Conservation (phyloP, 805 yeast genomes). For the Yarrowia yakushimensis region DNA sequence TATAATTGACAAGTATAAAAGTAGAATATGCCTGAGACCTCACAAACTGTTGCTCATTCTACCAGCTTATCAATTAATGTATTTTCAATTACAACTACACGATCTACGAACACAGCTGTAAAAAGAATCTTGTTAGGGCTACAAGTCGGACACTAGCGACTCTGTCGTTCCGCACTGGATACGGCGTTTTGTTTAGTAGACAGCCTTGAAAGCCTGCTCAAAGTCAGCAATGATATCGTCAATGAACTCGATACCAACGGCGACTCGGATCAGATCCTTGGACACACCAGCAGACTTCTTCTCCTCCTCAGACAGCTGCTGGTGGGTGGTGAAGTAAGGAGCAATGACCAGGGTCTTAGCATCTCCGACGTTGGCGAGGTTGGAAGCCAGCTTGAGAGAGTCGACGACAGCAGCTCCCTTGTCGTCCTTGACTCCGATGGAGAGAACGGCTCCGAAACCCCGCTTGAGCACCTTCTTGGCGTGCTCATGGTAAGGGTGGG, state of each 20-base stretch:
- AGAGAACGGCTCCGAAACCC: conserved; percentile 83
- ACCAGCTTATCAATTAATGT: no score
- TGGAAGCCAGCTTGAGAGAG: conserved; percentile 76
- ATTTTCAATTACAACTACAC: no score
- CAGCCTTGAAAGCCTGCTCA: conserved; percentile 74
- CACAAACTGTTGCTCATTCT: no score
- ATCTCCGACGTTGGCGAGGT: conserved; percentile 96
- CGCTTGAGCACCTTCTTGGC: conserved; percentile 78
- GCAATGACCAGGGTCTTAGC: conserved; percentile 93
- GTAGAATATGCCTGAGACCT: no score
- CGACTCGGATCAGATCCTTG: conserved; percentile 80
- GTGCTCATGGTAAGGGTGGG: conserved; percentile 71
- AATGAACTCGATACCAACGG: conserved; percentile 87
- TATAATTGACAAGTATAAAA: no score
- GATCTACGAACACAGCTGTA: no score
- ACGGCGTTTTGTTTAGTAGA: conserved; percentile 39
- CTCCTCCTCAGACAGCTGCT: conserved; percentile 81
- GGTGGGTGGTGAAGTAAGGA: conserved; percentile 94
- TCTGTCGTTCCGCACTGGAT: no score
- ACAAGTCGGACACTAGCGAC: no score
- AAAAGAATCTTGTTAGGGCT: no score
- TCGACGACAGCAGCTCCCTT: conserved; percentile 85
- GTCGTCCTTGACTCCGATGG: conserved; percentile 77
- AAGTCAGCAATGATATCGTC: conserved; percentile 89
- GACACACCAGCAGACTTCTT: conserved; percentile 81